Base-by-base conservation (phyloP, 2,329 filamentous ascomycete genomes). In the Penicillium sp. region DNA sequence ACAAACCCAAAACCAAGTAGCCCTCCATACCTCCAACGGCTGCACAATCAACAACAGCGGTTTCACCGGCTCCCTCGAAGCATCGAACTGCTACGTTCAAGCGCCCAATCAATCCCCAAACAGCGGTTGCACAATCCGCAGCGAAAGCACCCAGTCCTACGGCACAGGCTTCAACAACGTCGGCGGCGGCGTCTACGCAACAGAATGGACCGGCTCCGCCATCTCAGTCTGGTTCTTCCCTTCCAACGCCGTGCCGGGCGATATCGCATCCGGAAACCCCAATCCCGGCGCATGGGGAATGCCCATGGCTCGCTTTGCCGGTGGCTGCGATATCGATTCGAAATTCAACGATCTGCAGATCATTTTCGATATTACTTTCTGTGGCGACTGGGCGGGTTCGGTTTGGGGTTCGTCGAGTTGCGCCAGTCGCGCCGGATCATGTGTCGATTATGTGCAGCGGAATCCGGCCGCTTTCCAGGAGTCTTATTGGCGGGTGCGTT, bases 161-260 rank as follows among this genome's bases (percentile, higher is more conserved):
- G 88, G 88, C 14, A 76, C 82, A 26, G 84, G 82, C 7, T 91
- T 95, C 79, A 94, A 94, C 73, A 76, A 76, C 25, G 81, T 75
- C 31, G 81, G 82, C 10, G 89, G 89, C 25, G 89, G 88, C 37
- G 80, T 91, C 43, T 91, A 88, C 66, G 88, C 85, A 33, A 84
- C 87, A 53, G 86, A 91, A 72, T 96, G 91, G 89, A 90, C 88
- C 2, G 80, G 82, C 30, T 70, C 82, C 0, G 80, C 80, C 60
- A 94, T 97, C 72, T 82, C 82, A 38, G 80, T 96, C 61, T 97
- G 86, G 84, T 93, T 90, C 81, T 97, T 96, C 75, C 80, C 86
- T 0, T 87, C 89, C n/a, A 73, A 72, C 59, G 70, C 71, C 14
- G 83, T 92, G 56, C 90, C 89, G 1, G 65, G 72, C 3, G 86